Evolutionary conservation across 176 grass and related monocot genomes (phyloP), one percentile per base, ranked within the genome.

Genomic region (Elymus sibiricus): DNA sequence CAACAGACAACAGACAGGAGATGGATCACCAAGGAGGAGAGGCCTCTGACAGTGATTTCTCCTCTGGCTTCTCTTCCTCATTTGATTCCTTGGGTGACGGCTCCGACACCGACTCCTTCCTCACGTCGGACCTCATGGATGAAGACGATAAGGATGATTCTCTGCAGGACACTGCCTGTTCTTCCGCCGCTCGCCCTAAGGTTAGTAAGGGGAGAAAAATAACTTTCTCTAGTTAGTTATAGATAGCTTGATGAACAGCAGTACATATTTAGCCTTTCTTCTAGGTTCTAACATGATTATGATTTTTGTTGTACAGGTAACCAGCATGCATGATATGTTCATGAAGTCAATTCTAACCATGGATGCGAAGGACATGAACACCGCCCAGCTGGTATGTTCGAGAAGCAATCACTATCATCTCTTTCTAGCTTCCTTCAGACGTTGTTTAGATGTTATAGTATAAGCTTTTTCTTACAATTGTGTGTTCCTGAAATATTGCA

Each of bases 81-180:
- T 90, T 83, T 21, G 51, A 79, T 85, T 82, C 84, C 44, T 51
- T 68, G 71, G 71, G 70, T 1, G 70, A 74, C 1, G 79, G 24
- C 9, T 53, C 49, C 49, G 69, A 74, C 1, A 43, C 83, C 24
- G 82, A 71, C 42, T 88, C 89, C 55, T 83, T 85, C 75, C 72
- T 90, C 89, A 81, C 86, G 6, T 83, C 86, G 7, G 88, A 92
- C 62, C 49, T 83, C 42, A 95, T 86, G 79, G 89, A 71, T 24
- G 79, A 78, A 5, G 84, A 75, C 5, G 64, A 63, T 0, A 76
- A 83, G 0, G 93, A 95, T 8, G 88, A 90, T 17, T 90, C 87
- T 19, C 61, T 95, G 16, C 88, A 82, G 83, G 93, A 95, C 76
- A 95, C 93, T 16, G 93, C 93, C 11, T 88, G 78, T 84, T 95